Base-by-base conservation (phyloP, 1,139 yeast genomes). In the Spathaspora sp. region DNA sequence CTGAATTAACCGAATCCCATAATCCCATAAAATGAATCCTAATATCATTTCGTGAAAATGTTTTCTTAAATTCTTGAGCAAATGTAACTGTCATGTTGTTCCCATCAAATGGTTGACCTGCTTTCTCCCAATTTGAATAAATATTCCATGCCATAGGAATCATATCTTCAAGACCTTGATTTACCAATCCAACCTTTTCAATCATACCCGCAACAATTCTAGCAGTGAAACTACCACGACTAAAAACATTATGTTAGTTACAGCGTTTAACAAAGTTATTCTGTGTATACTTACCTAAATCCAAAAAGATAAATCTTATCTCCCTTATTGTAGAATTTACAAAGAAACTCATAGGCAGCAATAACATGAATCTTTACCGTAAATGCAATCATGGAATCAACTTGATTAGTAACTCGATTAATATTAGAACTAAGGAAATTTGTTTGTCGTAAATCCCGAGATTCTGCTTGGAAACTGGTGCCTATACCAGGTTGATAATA, bases 401-500 rank as follows among this genome's bases (percentile, higher is more conserved):
- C 16, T 20, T 44, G 41, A 46, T 52, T 45, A 37, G 53, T 47
- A 3, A 67, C 7, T 41, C 54, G 56, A 20, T 47, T 46, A 27
- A 54, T 24, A 39, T 49, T 57, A 24, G 47, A 54, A 36, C 44
- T 56, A 43, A 47, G 51, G 47, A 53, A 56, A 13, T 56, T 61
- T 13, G 49, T 44, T 9, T 67, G 68, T 7, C 40, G 40, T 11
- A 49, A 25, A 27, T 48, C 46, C 36, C 47, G 44, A 8, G 68
- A 55, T 23, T 75, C 76, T 11, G 73, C 66, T 18, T 67, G 64
- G 49, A 78, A 74, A 10, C 72, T 64, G 7, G 78, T 75, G 1
- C 88, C 88, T 20, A 82, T 76, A 0, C 88, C 88, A 1, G 88
- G 84, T 53, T 83, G 88, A 55, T 83, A 83, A 55, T 82, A 82